These are phyloP conservation scores for Fusarium buxicola DNA, from an alignment of 2,329 filamentous ascomycete genomes.

Conservation along the genomic window DNA sequence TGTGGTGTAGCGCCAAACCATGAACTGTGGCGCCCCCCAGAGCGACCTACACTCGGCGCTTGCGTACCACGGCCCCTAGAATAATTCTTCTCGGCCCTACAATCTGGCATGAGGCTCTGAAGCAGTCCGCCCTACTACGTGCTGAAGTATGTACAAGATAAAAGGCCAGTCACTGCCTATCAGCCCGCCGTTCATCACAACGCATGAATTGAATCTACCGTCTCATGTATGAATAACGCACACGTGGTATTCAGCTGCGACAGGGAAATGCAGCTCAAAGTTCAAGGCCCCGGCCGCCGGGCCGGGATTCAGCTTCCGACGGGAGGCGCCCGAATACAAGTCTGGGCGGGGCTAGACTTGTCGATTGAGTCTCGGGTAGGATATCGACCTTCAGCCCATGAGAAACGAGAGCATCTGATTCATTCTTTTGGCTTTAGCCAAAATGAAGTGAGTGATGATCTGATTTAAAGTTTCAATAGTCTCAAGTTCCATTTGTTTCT, in stretches of 20 bases:
- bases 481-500: neutral
- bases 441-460: neutral
- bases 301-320: neutral
- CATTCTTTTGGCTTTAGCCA: too few relatives aligned
- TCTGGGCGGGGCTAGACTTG: slow-evolving; percentile 4
- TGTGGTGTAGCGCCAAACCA: slow-evolving; percentile 2
- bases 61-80: neutral
- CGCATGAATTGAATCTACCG: too few relatives aligned
- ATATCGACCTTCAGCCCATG: too few relatives aligned
- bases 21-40: slow-evolving; percentile 4
- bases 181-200: too few relatives aligned
- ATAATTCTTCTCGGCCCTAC: too few relatives aligned
- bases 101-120: neutral
- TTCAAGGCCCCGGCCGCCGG: neutral
- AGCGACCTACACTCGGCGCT: neutral
- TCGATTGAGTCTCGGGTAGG: slow-evolving; percentile 3
- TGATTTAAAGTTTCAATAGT: neutral
- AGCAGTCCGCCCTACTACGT: too few relatives aligned
- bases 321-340: neutral
- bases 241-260: too few relatives aligned
- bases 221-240: too few relatives aligned
- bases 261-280: neutral
- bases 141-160: too few relatives aligned
- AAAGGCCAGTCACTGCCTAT: too few relatives aligned
- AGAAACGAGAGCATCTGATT: neutral